Base-by-base conservation (phyloP, 2,329 filamentous ascomycete species). In the Rhinocladiella similis region DNA sequence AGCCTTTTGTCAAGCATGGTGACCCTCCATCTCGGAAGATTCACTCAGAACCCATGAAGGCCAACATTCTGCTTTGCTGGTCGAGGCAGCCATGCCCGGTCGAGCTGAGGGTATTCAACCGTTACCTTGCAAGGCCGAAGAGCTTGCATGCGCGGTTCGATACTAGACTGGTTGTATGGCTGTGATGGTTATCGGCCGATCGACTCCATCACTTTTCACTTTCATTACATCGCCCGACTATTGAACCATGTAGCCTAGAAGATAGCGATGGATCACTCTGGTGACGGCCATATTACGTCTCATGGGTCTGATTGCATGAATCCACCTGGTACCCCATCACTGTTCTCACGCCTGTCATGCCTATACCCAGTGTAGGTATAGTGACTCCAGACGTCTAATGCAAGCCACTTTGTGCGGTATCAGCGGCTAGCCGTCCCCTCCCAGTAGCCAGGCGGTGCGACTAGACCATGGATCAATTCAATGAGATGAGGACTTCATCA, bases 351-450 rank as follows among this genome's bases (percentile, higher is more conserved):
- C 39, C 52, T 50, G 13, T 42, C 49, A 51, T 41, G 45, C 53
- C 48, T 45, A 33, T 42, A 35, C 42, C 47, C 41, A 14, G 48
- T 18, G 39, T 52, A 36, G 38, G 47, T 38, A 43, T 50, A 47
- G 47, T 25, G 27, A 42, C 20, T 54, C 43, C 48, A 47, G 42
- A 29, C 52, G 47, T 47, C 50, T 55, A 54, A 49, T 54, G 54
- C 50, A 56, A 59, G 53, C 53, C 50, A 57, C 50, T 41, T 53
- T 53, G 53, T 53, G 48, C 56, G 50, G 56, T 59, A 53, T 39
- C 50, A 56, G 59, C 59, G 59, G 56, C 51, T 62, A 62, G 54
- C 54, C 51, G 49, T 54, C 53, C 52, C 53, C 54, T 50, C 54
- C 46, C 42, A 55, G 25, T 47, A 47, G 52, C 46, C 47, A 33